These are phyloP conservation scores for Termitomyces sp. DNA, from an alignment of 768 basidiomycete species.

Conservation along the genomic window DNA sequence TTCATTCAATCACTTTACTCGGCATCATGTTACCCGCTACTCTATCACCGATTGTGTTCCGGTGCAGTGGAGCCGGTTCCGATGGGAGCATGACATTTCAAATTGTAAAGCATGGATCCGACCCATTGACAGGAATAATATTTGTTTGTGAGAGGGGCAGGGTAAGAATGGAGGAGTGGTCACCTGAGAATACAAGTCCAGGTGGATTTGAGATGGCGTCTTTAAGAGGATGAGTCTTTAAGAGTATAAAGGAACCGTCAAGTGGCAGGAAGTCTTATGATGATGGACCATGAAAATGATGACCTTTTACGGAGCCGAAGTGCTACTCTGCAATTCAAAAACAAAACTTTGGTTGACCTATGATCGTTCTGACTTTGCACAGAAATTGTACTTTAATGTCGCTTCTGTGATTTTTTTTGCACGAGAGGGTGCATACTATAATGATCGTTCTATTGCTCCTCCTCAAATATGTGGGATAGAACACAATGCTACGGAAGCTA, in stretches of 20 bases:
- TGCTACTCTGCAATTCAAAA: too few relatives aligned
- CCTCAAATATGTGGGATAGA: background rate
- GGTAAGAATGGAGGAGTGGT: background rate
- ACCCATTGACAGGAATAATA: background rate
- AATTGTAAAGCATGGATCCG: background rate
- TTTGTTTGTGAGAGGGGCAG: background rate
- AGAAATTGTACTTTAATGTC: background rate
- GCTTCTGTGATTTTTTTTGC: background rate
- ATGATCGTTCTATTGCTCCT: background rate
- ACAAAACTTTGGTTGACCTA: too few relatives aligned
- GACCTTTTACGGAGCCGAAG: background rate
- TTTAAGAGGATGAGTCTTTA: background rate
- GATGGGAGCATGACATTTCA: background rate
- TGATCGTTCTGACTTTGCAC: background rate
- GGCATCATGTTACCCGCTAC: too few relatives aligned
- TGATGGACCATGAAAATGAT: background rate
- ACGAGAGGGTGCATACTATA: background rate
- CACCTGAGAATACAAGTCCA: background rate
- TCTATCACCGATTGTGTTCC: too few relatives aligned
- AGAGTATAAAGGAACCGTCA: background rate
- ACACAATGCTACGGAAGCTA: background rate
- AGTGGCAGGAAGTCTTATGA: background rate
- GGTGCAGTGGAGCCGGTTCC: background rate
- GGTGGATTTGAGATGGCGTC: background rate
- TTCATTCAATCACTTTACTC: background rate